Percentiles rank a stretch among this genome's conserved stretches.
Conservation (phyloP, 2,329 filamentous ascomycete species). For the Aspergillus neotritici region DNA sequence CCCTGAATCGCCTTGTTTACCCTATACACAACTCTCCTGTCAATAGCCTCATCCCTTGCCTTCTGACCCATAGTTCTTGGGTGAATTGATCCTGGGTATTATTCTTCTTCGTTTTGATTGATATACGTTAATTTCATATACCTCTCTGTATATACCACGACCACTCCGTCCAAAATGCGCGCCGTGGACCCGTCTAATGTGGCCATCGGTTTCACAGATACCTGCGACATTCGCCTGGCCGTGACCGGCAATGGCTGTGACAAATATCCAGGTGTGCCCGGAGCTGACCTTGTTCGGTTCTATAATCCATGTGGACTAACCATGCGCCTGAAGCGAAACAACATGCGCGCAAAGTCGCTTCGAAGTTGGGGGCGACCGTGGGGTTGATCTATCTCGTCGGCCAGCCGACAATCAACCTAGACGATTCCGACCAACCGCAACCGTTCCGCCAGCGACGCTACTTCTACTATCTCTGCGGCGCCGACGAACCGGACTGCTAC, state of each 20-base stretch:
- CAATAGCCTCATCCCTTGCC: background rate
- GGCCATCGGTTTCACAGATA: constrained; percentile 22
- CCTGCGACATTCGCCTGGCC: constrained; percentile 27
- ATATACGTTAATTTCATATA: background rate
- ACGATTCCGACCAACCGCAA: constrained; percentile 55
- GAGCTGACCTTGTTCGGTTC: background rate
- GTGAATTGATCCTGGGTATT: background rate
- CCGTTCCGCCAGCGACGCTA: constrained; percentile 57
- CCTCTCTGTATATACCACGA: background rate
- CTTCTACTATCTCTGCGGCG: constrained; percentile 57
- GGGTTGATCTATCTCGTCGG: constrained; percentile 56
- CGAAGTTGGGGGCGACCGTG: constrained; percentile 35
- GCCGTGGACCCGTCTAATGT: constrained; percentile 13
- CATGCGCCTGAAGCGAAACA: constrained; percentile 39
- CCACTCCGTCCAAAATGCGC: constrained; percentile 6
- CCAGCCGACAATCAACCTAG: constrained; percentile 44
- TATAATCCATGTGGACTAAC: constrained; percentile 5
- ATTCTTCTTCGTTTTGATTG: too few species aligned
- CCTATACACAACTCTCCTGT: too few species aligned
- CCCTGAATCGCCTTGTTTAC: too few species aligned
- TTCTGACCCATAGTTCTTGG: background rate
- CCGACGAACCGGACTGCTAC: constrained; percentile 50
- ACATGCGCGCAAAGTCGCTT: constrained; percentile 45
- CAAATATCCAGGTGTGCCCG: constrained; percentile 37
- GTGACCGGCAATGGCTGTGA: constrained; percentile 26